phyloP scores from a whole-genome alignment of 1,139 yeast genomes.

The Yamadazyma triangularis region DNA sequence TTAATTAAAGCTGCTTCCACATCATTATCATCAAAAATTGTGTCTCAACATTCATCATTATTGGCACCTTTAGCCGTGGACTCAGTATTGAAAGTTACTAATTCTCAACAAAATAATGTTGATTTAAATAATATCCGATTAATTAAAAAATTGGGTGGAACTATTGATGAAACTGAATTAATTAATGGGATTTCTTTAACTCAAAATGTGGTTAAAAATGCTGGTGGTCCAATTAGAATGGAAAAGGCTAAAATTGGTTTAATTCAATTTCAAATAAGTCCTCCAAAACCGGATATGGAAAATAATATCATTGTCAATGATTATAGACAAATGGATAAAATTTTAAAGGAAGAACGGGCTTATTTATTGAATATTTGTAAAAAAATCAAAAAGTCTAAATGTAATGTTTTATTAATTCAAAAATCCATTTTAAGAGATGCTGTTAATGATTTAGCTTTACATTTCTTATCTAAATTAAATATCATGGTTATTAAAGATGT shows the following conservation, averaged over 20 bases:
- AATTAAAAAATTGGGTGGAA: conserved; percentile 93
- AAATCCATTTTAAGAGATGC: conserved; percentile 96
- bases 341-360: conserved; percentile 94
- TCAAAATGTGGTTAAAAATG: conserved; percentile 81
- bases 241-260: conserved; percentile 93
- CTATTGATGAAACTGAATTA: conserved; percentile 92
- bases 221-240: conserved; percentile 94
- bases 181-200: conserved; percentile 92
- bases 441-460: conserved; percentile 92
- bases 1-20: conserved; percentile 91
- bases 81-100: conserved; percentile 76
- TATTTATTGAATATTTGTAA: conserved; percentile 91
- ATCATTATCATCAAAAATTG: conserved; percentile 90
- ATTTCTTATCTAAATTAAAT: conserved; percentile 86
- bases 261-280: conserved; percentile 93
- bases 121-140: conserved; percentile 85
- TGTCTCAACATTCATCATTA: conserved; percentile 79
- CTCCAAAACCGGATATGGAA: conserved; percentile 99
- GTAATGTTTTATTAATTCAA: conserved; percentile 90
- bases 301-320: conserved; percentile 96
- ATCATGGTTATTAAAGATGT: conserved; percentile 93
- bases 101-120: conserved; percentile 53
- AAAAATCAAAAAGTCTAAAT: conserved; percentile 92
- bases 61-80: conserved; percentile 95
- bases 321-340: conserved; percentile 98